Base-by-base conservation (phyloP, 169 alveolate genomes). In the Theileria annulata region DNA sequence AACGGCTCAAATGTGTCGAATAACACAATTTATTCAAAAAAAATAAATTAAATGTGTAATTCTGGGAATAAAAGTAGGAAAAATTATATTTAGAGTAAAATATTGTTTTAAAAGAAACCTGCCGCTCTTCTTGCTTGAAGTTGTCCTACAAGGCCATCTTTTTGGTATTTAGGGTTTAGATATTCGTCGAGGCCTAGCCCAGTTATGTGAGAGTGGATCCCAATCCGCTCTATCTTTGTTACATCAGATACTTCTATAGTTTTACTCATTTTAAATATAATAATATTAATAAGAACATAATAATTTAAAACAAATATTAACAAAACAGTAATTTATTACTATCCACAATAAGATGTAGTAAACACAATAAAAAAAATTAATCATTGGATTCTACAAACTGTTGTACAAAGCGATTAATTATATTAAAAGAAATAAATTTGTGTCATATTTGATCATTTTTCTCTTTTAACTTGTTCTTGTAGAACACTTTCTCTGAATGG, bases 191-290 rank as follows among this genome's bases (percentile, higher is more conserved):
- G 92, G 60, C 99, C 99, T 66, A 98, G 94, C 27, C 99, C 99
- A 83, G 99, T 93, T 71, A 98, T 97, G 88, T 98, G 99, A 19
- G 99, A 96, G 88, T 98, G 99, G 79, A 99, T 98, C 68, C 99
- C 99, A 56, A 96, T 94, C 79, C 99, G 91, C 85, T 97, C 99
- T 28, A 95, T 91, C 81, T 96, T 91, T 13, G 96, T 94, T 28
- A 95, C 77, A 62, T 82, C 89, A 48, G 89, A 82, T 31, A 75
- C 17, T 68, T 82, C 86, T 68, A 82, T 82, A 15, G 85, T 76
- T 28, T 77, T 69, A 25, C 78, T 77, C 89, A 82, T 82, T 68
- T 13, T 23, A 13, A 21, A 42, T 42, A 42, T 8, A 42, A 8
- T 42, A 3, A 10, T 42, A 42, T 42, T 10, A 42, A 42, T 42